phyloP scores from a whole-genome alignment of 305 asterid species.

The Ilex paraguariensis region DNA sequence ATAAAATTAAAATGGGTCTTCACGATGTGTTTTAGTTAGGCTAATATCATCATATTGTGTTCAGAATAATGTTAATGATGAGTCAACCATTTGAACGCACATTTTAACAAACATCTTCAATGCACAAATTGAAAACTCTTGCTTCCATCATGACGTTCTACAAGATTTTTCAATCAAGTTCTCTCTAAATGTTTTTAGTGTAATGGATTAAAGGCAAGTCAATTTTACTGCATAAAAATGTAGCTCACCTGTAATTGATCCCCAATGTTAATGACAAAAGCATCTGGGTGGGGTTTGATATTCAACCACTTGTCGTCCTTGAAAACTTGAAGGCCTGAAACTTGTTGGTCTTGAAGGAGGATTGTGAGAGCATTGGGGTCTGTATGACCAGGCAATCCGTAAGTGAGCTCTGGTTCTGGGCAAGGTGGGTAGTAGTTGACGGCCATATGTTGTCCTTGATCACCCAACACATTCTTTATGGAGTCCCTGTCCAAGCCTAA shows the following conservation, averaged over 20 bases:
- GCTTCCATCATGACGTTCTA: too few species aligned
- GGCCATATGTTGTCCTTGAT: constrained; percentile 97
- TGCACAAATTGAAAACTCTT: too few species aligned
- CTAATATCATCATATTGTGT: too few species aligned
- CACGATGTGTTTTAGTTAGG: neutral
- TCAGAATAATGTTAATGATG: too few species aligned
- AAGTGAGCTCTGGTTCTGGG: constrained; percentile 77
- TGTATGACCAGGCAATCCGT: constrained; percentile 78
- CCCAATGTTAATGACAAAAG: constrained; percentile 80
- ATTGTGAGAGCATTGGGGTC: constrained; percentile 87
- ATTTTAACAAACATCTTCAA: too few species aligned
- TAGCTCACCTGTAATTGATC: constrained; percentile 76
- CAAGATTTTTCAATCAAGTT: too few species aligned
- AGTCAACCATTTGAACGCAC: too few species aligned
- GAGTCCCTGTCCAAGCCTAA: constrained; percentile 48
- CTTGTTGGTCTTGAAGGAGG: constrained; percentile 74
- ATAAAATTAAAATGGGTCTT: too few species aligned
- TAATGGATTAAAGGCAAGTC: too few species aligned
- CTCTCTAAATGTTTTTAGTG: too few species aligned
- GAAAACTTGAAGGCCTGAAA: constrained; percentile 80
- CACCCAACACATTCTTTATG: constrained; percentile 54
- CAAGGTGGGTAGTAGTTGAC: constrained; percentile 78
- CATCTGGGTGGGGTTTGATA: constrained; percentile 60
- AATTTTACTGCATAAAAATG: too few species aligned
- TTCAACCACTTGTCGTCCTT: constrained; percentile 83